Evolutionary conservation across 768 basidiomycete genomes (phyloP).

Genomic region (Mrakia blollopis): DNA sequence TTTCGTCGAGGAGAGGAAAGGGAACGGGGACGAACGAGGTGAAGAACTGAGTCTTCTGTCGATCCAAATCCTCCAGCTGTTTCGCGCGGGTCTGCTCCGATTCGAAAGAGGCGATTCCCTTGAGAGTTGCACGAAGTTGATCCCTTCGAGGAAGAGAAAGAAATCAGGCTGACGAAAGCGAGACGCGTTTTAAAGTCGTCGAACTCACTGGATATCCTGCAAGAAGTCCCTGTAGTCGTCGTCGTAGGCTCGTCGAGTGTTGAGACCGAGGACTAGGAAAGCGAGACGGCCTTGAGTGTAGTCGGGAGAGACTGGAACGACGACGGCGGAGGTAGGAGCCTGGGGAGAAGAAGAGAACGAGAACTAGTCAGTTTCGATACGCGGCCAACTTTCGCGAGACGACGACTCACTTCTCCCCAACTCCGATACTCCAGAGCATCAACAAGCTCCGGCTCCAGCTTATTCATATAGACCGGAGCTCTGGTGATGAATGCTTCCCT

Average conservation of each 20-base stretch:
- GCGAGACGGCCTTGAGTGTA: conserved; percentile 20
- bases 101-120: conserved; percentile 18
- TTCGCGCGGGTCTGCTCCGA: conserved; percentile 4
- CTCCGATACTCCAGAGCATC: conserved; percentile 22
- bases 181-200: background rate
- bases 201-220: background rate
- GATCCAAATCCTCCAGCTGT: conserved; percentile 7
- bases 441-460: conserved; percentile 15
- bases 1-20: too few species aligned
- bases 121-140: conserved; percentile 11
- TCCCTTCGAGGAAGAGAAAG: background rate
- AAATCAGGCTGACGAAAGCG: background rate
- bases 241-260: conserved; percentile 20
- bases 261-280: conserved; percentile 18
- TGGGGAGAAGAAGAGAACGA: background rate
- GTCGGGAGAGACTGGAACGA: conserved; percentile 20
- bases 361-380: too few species aligned
- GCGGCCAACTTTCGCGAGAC: too few species aligned
- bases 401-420: conserved; percentile 21
- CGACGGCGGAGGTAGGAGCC: conserved; percentile 7
- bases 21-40: background rate
- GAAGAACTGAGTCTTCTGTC: conserved; percentile 13
- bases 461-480: background rate
- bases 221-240: conserved; percentile 2
- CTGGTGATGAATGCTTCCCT: conserved; percentile 25